These are phyloP conservation scores for Miscanthus lutarioriparius DNA, from an alignment of 176 grass and related monocot genomes.

Conservation along the genomic window DNA sequence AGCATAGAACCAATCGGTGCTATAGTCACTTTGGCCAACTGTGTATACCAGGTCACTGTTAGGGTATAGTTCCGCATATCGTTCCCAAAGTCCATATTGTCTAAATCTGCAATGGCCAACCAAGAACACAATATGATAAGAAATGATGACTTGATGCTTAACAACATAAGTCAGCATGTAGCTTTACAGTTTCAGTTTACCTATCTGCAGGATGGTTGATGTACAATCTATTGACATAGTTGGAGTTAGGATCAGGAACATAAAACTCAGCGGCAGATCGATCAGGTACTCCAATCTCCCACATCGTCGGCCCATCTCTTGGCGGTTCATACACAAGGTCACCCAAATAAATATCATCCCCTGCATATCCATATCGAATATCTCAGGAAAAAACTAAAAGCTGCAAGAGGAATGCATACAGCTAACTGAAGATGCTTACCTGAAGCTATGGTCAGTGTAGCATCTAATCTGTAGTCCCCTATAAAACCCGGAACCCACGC, in stretches of 20 bases:
- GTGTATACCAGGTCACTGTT: conserved; percentile 66
- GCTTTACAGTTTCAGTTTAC: conserved; percentile 38
- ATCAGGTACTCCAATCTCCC: conserved; percentile 84
- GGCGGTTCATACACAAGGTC: conserved; percentile 72
- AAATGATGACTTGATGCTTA: not conserved
- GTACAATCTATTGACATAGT: conserved; percentile 65
- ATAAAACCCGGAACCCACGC: conserved; percentile 81
- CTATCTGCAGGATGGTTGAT: conserved; percentile 70
- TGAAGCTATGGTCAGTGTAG: conserved; percentile 55
- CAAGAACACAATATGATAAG: not conserved
- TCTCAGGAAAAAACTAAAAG: conserved; percentile 14
- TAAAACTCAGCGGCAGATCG: conserved; percentile 77
- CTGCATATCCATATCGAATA: conserved; percentile 29
- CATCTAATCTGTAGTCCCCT: conserved; percentile 75
- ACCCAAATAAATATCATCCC: conserved; percentile 66
- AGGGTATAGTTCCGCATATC: conserved; percentile 74
- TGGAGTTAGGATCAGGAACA: conserved; percentile 80
- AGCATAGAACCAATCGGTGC: conserved; percentile 86
- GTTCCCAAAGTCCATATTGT: conserved; percentile 96
- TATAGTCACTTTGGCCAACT: conserved; percentile 66
- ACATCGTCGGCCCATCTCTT: conserved; percentile 78
- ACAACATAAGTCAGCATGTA: not conserved
- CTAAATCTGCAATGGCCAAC: conserved; percentile 51
- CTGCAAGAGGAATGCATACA: not conserved
- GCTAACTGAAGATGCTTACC: conserved; percentile 44